phyloP scores from a whole-genome alignment of 2,329 filamentous ascomycete genomes.

The Aspergillus sp. region DNA sequence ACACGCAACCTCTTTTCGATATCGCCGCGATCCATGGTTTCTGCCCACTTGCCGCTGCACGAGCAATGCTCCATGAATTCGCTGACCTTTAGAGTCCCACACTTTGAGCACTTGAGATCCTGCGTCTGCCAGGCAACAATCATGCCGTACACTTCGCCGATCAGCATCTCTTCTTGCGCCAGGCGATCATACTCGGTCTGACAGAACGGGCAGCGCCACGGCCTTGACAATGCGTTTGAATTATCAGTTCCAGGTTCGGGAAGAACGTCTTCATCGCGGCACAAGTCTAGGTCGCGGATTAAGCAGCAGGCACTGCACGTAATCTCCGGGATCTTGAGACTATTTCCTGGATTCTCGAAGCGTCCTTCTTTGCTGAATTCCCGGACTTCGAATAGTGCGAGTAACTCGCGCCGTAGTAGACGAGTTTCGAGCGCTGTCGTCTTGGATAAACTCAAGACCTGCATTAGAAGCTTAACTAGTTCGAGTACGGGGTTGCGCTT shows the following conservation, averaged over 20 bases:
- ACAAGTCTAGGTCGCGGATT: conserved; percentile 85
- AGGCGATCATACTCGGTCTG: conserved; percentile 73
- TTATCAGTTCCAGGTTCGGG: conserved; percentile 47
- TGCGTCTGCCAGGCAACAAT: conserved; percentile 82
- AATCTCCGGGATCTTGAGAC: conserved; percentile 70
- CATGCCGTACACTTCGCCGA: conserved; percentile 72
- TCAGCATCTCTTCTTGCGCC: conserved; percentile 77
- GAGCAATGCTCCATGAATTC: conserved; percentile 97
- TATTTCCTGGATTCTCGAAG: conserved; percentile 81
- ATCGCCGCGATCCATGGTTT: conserved; percentile 67
- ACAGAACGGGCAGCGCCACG: conserved; percentile 79
- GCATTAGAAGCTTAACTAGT: conserved; percentile 89
- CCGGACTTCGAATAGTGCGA: conserved; percentile 87
- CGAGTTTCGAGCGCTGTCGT: conserved; percentile 86
- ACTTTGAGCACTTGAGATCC: conserved; percentile 83
- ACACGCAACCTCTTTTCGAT: conserved; percentile 66
- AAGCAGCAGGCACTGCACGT: conserved; percentile 90
- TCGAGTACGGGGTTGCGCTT: conserved; percentile 76
- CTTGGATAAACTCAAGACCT: conserved; percentile 86
- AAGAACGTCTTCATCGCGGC: conserved; percentile 80
- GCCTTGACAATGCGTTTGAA: conserved; percentile 39
- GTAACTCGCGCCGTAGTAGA: conserved; percentile 81
- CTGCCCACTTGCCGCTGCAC: conserved; percentile 83
- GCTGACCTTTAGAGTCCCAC: conserved; percentile 67
- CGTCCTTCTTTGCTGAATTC: conserved; percentile 88